Conservation (phyloP, 2,329 filamentous ascomycete genomes). For the Botrytis sinoallii region DNA sequence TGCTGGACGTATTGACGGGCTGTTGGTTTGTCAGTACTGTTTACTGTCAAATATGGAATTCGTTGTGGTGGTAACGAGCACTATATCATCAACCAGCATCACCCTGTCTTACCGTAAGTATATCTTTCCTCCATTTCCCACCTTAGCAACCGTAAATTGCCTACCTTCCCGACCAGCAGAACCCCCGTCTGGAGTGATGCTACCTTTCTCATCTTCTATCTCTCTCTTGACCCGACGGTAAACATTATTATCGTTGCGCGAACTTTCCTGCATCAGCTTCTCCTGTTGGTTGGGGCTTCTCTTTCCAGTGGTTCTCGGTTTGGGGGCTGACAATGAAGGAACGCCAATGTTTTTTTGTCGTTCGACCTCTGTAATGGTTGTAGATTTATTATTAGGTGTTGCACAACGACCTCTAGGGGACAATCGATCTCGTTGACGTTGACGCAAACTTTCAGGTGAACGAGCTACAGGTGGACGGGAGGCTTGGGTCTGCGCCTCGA, state of each 20-base stretch:
- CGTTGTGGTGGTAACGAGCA: conserved; percentile 16
- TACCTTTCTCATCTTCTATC: conserved; percentile 51
- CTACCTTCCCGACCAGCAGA: conserved; percentile 48
- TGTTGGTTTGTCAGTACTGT: conserved; percentile 38
- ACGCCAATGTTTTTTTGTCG: conserved; percentile 24
- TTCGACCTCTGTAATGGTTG: conserved; percentile 29
- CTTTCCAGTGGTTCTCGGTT: conserved; percentile 26
- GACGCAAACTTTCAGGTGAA: conserved; percentile 36
- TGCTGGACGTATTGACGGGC: conserved; percentile 59
- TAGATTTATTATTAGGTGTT: conserved; percentile 28
- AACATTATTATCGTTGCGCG: conserved; percentile 34
- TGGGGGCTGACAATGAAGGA: conserved; percentile 30
- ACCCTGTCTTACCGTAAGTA: conserved; percentile 65
- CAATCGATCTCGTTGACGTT: conserved; percentile 38
- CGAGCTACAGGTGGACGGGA: conserved; percentile 19
- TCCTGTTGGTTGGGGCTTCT: conserved; percentile 27
- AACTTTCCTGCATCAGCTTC: conserved; percentile 33
- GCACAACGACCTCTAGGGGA: conserved; percentile 35
- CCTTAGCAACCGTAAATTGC: conserved; percentile 72
- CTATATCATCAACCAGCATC: conserved; percentile 22
- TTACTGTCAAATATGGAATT: conserved; percentile 18
- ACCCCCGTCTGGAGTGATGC: conserved; percentile 57
- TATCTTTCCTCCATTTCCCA: conserved; percentile 79
- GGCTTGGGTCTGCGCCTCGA: conserved; percentile 18
- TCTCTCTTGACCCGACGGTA: conserved; percentile 31